Conservation (phyloP, 306 rosid genomes). For the Citrullus colocynthis region DNA sequence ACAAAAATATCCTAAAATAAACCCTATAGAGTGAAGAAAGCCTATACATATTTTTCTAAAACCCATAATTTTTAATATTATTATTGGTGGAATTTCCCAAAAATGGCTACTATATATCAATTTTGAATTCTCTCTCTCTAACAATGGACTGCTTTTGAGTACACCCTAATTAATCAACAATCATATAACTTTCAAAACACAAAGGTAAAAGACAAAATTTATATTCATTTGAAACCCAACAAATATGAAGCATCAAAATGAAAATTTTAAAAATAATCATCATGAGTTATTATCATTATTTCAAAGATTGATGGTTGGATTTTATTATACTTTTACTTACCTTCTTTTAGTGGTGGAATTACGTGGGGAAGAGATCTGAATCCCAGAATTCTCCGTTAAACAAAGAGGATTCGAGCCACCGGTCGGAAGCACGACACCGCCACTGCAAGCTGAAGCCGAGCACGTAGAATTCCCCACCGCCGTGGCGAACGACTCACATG, state of each 20-base stretch:
- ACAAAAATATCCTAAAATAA: not conserved
- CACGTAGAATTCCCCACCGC: not conserved
- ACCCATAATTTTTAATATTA: not conserved
- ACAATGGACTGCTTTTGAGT: not conserved
- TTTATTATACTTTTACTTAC: constrained; percentile 11
- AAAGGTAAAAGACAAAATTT: not conserved
- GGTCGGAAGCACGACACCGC: constrained; percentile 9
- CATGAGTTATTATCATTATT: no score
- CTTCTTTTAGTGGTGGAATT: constrained; percentile 77
- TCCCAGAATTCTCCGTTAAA: constrained; percentile 27
- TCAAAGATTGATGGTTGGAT: no score
- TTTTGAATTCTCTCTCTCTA: not conserved
- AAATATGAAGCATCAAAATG: not conserved
- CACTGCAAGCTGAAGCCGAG: not conserved
- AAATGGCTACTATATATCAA: not conserved
- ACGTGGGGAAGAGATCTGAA: constrained; percentile 88
- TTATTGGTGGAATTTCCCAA: not conserved
- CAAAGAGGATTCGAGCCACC: constrained; percentile 23
- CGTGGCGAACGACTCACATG: not conserved
- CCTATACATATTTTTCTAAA: not conserved
- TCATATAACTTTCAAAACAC: not conserved
- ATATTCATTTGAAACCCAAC: not conserved
- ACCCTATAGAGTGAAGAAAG: not conserved
- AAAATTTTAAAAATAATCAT: no score
- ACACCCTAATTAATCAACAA: not conserved